Conservation (phyloP, 2,329 filamentous ascomycete species). For the Penicillium griseofulvum region DNA sequence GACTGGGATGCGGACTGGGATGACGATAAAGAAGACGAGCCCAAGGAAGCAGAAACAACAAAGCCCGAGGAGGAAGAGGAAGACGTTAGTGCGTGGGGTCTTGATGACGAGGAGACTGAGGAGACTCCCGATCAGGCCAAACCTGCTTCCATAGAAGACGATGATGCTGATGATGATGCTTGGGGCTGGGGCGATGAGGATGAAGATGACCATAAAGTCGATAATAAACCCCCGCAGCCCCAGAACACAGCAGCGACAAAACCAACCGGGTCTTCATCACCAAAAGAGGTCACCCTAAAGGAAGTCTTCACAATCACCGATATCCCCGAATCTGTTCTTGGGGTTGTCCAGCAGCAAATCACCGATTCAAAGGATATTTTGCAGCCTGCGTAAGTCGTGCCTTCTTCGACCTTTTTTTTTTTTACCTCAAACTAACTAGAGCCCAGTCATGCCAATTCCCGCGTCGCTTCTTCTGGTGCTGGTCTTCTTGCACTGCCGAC, state of each 20-base stretch:
- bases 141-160: constrained; percentile 26
- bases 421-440: constrained; percentile 19
- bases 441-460: constrained; percentile 32
- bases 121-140: constrained; percentile 26
- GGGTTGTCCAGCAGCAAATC: constrained; percentile 43
- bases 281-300: constrained; percentile 70
- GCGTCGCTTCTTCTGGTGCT: constrained; percentile 42
- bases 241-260: constrained; percentile 17
- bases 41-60: constrained; percentile 15
- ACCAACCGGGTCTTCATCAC: constrained; percentile 19
- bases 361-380: constrained; percentile 41
- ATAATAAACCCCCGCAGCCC: constrained; percentile 14
- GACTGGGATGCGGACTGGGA: constrained; percentile 84
- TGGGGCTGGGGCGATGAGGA: constrained; percentile 83
- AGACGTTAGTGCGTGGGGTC: constrained; percentile 52
- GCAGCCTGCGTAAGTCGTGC: constrained; percentile 35
- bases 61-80: constrained; percentile 38
- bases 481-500: constrained; percentile 48
- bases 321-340: constrained; percentile 72
- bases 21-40: constrained; percentile 57
- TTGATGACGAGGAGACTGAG: constrained; percentile 46
- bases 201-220: constrained; percentile 33
- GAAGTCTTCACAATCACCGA: constrained; percentile 88
- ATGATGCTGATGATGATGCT: constrained; percentile 57
- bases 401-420: not conserved